Base-by-base conservation (phyloP, 148 eudicot species). In the Polygonum aviculare region DNA sequence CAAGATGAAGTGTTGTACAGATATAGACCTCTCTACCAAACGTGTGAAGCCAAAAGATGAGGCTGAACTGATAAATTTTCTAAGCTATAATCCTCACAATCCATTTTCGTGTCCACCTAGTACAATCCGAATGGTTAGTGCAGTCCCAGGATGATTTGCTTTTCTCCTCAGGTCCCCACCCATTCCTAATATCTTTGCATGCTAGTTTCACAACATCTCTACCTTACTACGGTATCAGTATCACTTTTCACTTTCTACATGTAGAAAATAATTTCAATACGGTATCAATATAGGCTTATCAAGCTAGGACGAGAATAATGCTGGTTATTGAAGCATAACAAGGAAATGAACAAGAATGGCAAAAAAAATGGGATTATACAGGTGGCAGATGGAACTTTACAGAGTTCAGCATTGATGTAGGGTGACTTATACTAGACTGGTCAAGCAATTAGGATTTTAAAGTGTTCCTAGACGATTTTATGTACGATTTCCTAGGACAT, bases 341-440 rank as follows among this genome's bases (percentile, higher is more conserved):
- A 14, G 40, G 40, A 40, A 35, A 63, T 63, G 40, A 7, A 14
- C 40, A 63, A 63, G 40, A 63, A 33, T 12, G 15, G 70, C 8
- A 36, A 62, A 62, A 63, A 63, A 63, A 18, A 63, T 31, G n/a
- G 39, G 70, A 9, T 33, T 63, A 63, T 63, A 63, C 70, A 63
- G 35, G 70, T 39, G 41, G 70, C 63, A 33, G 39, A 35, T 33
- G 7, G 40, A 18, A 33, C 7, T 63, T 63, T 26, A 40, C 35
- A 31, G 26, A 59, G 35, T 11, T 26, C 21, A 57, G 33, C 63
- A 57, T 33, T 57, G 63, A 22, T 5, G 18, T 0, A 26, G 35
- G 65, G 22, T 7, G 3, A 21, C 35, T 59, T 7, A 22, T 12
- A 63, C 18, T n/a, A 63, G 70, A 63, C 35, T 63, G 70, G 35